These are phyloP conservation scores for Solanum peruvianum DNA, from an alignment of 257 asterid genomes.

Conservation along the genomic window DNA sequence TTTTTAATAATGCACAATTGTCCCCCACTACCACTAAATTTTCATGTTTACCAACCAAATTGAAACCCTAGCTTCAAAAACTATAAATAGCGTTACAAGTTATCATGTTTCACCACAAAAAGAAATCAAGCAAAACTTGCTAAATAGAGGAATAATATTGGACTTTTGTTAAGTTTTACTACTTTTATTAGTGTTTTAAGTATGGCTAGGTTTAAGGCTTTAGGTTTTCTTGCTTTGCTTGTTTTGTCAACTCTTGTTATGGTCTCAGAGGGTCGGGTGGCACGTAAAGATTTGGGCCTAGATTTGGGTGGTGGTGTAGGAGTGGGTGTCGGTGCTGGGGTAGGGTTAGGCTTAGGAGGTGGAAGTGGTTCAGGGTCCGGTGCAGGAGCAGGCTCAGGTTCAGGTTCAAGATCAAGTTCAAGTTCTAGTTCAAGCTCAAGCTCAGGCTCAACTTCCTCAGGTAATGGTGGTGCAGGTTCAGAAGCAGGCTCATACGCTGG, in stretches of 20 bases:
- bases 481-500: conserved; percentile 61
- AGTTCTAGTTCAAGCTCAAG: conserved; percentile 17
- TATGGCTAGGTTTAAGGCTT: conserved; percentile 2
- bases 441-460: background rate
- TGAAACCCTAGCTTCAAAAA: background rate
- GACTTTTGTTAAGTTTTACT: background rate
- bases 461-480: conserved; percentile 30
- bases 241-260: conserved; percentile 1
- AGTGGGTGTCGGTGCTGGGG: conserved; percentile 18
- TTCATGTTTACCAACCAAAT: background rate
- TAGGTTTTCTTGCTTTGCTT: conserved; percentile 6
- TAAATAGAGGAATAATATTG: background rate
- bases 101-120: background rate
- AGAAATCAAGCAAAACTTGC: background rate
- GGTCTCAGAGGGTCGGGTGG: conserved; percentile 9
- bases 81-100: background rate
- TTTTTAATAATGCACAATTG: background rate
- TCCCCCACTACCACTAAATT: background rate
- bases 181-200: background rate
- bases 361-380: conserved; percentile 17
- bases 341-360: conserved; percentile 22
- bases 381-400: conserved; percentile 14
- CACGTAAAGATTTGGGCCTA: conserved; percentile 19
- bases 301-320: conserved; percentile 13
- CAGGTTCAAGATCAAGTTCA: conserved; percentile 7